Base-by-base conservation (phyloP, 1,284 basidiomycete species). In the Malassezia vespertilionis region DNA sequence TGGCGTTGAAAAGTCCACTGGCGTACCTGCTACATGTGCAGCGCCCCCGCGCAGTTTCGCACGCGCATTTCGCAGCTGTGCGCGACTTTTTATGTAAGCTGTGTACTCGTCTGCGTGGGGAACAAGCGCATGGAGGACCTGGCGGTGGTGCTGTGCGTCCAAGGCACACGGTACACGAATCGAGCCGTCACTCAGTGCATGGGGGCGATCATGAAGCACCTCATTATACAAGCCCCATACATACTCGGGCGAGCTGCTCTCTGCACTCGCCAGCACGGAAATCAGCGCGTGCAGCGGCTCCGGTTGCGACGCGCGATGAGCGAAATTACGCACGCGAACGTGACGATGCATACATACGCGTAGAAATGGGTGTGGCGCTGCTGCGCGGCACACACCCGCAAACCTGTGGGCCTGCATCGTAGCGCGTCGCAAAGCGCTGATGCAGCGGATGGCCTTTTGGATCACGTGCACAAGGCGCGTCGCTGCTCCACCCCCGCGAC, bases 1-100 rank as follows among this genome's bases (percentile, higher is more conserved):
- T 12, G 42, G 48, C 33, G 48, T 35, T 12, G 48, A 51, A 5
- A 51, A 24, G 21, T 51, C 48, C 10, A 41, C 8, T 5, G 35
- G 31, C 9, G 10, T 23, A n/a, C n/a, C n/a, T n/a, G n/a, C 17
- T 23, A 24, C 15, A 32, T 17, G 14, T 12, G 10, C 20, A 32
- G 24, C 21, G n/a, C 12, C n/a, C 5, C n/a, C 10, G 14, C 17
- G 11, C 36, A 38, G 35, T 4, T 30, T 15, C 23, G 22, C 21
- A 15, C 40, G 40, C 31, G 15, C 23, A 18, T 27, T 24, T 36
- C 36, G 43, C 33, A 10, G 27, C 14, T 4, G 36, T 14, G 6
- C 48, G 33, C 18, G 33, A 17, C 17, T 26, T 11, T 11, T 12
- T 18, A 40, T 4, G 30, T 33, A 44, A n/a, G 26, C 33, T 20